Conservation (phyloP, 441 rosid species). For the Jatropha multifida region DNA sequence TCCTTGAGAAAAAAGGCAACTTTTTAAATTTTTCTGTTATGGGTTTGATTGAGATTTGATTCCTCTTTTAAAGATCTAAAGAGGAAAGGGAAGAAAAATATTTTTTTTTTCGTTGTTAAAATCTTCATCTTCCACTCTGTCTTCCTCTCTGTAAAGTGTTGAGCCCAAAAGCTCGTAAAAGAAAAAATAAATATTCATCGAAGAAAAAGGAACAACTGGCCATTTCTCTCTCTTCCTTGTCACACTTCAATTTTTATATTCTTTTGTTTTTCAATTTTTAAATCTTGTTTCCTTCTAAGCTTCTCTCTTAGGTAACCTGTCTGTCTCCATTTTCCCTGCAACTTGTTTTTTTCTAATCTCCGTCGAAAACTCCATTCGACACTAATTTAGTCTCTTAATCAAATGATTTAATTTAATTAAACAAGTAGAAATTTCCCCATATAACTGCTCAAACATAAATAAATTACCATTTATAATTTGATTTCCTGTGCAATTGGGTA, state of each 20-base stretch:
- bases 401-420: conserved; percentile 10
- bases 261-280: not conserved
- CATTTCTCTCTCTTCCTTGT: conserved; percentile 8
- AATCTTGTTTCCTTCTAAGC: conserved; percentile 9
- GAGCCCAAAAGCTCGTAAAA: not conserved
- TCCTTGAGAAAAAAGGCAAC: not conserved
- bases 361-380: conserved; percentile 18
- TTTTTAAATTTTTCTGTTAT: conserved; percentile 7
- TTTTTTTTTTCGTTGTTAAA: conserved; percentile 14
- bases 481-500: conserved; percentile 16
- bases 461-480: not conserved
- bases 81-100: conserved; percentile 2
- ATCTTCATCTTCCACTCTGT: conserved; percentile 37
- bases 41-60: conserved; percentile 25
- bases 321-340: conserved; percentile 67
- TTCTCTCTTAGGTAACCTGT: conserved; percentile 26
- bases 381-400: conserved; percentile 17
- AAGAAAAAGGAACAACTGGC: conserved; percentile 39
- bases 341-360: conserved; percentile 39
- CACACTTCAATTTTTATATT: conserved; percentile 17
- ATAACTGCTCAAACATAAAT: not conserved
- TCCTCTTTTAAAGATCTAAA: conserved; percentile 14
- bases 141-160: conserved; percentile 40
- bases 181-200: not conserved
- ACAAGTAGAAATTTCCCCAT: not conserved